Conservation (phyloP, 2,329 filamentous ascomycete genomes). For the Escovopsis sp. region DNA sequence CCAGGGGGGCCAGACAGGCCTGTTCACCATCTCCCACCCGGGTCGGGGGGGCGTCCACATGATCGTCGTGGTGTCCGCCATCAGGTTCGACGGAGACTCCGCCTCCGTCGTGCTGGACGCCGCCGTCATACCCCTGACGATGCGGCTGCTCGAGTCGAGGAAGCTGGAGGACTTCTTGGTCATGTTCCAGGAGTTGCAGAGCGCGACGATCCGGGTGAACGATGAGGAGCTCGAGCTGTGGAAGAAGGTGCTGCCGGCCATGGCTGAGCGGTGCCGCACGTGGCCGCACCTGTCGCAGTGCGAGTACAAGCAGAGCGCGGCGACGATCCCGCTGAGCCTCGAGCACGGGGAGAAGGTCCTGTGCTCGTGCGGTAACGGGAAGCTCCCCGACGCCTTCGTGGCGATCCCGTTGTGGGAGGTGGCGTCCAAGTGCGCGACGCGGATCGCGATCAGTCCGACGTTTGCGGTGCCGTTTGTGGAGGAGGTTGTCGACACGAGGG, state of each 20-base stretch:
- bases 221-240: constrained; percentile 44
- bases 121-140: constrained; percentile 30
- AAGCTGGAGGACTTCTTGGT: constrained; percentile 25
- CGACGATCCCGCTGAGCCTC: constrained; percentile 24
- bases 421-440: constrained; percentile 29
- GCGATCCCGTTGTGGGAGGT: constrained; percentile 28
- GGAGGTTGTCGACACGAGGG: constrained; percentile 18
- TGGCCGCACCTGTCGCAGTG: constrained; percentile 28
- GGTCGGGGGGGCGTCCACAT: constrained; percentile 25
- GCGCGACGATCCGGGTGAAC: constrained; percentile 26
- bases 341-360: constrained; percentile 22
- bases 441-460: constrained; percentile 42
- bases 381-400: constrained; percentile 25
- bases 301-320: constrained; percentile 25
- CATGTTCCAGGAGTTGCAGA: constrained; percentile 20
- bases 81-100: constrained; percentile 27
- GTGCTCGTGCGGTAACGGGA: constrained; percentile 31
- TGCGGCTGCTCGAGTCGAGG: constrained; percentile 16
- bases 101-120: constrained; percentile 31
- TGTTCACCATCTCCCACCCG: constrained; percentile 27
- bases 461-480: constrained; percentile 32
- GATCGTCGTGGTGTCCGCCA: constrained; percentile 24
- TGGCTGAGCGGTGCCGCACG: constrained; percentile 34
- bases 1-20: constrained; percentile 28
- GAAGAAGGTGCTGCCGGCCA: constrained; percentile 28